phyloP scores from a whole-genome alignment of 1,284 basidiomycete species.

The Leccinum huronense region DNA sequence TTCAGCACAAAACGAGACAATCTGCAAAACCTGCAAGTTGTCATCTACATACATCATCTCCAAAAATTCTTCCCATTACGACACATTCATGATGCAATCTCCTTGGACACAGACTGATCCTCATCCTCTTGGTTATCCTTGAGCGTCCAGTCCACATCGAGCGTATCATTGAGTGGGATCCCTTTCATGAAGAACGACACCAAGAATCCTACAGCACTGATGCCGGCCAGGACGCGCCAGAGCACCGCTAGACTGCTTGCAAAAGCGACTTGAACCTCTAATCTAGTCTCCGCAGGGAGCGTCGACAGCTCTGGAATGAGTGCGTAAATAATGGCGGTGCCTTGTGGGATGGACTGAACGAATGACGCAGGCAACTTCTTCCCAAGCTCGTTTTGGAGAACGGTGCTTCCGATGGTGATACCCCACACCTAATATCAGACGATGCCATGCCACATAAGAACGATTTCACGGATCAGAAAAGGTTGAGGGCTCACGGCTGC shows the following conservation, averaged over 20 bases:
- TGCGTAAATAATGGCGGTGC: slow-evolving; percentile 10
- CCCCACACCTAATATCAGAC: slow-evolving; percentile 21
- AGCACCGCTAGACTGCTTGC: slow-evolving; percentile 12
- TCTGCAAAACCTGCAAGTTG: too few species aligned
- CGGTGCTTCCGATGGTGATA: slow-evolving; percentile 22
- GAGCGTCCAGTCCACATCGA: too few species aligned
- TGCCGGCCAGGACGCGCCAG: slow-evolving; percentile 17
- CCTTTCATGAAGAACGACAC: slow-evolving; percentile 21
- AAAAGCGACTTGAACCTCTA: slow-evolving; percentile 18
- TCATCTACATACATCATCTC: too few species aligned
- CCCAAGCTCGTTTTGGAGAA: slow-evolving; percentile 22
- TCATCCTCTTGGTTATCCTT: too few species aligned
- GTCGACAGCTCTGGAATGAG: slow-evolving; percentile 16
- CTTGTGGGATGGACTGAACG: not conserved
- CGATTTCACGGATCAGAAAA: not conserved
- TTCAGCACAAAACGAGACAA: too few species aligned
- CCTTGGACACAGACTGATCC: too few species aligned
- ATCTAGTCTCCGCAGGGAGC: slow-evolving; percentile 4
- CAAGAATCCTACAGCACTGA: slow-evolving; percentile 14
- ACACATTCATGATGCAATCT: too few species aligned
- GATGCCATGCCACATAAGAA: not conserved
- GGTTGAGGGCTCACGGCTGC: slow-evolving; percentile 16
- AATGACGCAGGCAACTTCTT: slow-evolving; percentile 12
- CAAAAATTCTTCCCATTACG: too few species aligned
- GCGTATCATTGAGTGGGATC: slow-evolving; percentile 4